phyloP scores from a whole-genome alignment of 148 eudicot species.

The Suaeda aralocaspica region DNA sequence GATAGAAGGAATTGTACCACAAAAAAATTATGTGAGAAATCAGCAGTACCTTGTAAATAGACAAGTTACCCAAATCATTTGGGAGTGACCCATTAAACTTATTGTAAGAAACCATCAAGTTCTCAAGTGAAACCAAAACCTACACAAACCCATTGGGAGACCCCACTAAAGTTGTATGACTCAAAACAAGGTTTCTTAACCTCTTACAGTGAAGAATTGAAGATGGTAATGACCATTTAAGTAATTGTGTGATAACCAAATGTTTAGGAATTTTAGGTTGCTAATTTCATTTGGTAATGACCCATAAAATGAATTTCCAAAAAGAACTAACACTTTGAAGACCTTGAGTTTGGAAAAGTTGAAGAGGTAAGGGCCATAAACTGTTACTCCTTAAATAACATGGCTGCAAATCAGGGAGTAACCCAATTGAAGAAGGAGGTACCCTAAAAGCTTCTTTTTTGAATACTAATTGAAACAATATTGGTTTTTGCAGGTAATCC shows the following conservation, averaged over 20 bases:
- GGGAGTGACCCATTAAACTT: constrained; percentile 63
- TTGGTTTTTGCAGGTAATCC: constrained; percentile 72
- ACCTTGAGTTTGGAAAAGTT: constrained; percentile 61
- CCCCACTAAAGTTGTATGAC: constrained; percentile 63
- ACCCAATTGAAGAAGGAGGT: constrained; percentile 52
- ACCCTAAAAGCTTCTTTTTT: constrained; percentile 69
- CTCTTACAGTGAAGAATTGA: constrained; percentile 65
- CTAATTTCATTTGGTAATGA: constrained; percentile 63
- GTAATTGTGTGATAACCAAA: constrained; percentile 75
- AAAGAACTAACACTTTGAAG: constrained; percentile 86
- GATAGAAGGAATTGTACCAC: constrained; percentile 79
- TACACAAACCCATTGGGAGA: constrained; percentile 74
- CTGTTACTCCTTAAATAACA: constrained; percentile 70
- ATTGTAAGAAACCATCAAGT: constrained; percentile 70
- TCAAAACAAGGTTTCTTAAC: constrained; percentile 56
- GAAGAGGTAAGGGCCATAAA: constrained; percentile 51
- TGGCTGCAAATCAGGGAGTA: constrained; percentile 68
- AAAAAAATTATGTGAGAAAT: constrained; percentile 83
- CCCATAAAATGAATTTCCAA: constrained; percentile 81
- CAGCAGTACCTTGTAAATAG: constrained; percentile 84
- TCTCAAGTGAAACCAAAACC: constrained; percentile 53
- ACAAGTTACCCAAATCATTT: constrained; percentile 73
- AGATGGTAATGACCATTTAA: constrained; percentile 71
- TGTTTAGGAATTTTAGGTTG: constrained; percentile 50
- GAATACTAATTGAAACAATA: constrained; percentile 77